These are phyloP conservation scores for Botrytis sinoallii DNA, from an alignment of 2,329 filamentous ascomycete genomes.

Conservation along the genomic window DNA sequence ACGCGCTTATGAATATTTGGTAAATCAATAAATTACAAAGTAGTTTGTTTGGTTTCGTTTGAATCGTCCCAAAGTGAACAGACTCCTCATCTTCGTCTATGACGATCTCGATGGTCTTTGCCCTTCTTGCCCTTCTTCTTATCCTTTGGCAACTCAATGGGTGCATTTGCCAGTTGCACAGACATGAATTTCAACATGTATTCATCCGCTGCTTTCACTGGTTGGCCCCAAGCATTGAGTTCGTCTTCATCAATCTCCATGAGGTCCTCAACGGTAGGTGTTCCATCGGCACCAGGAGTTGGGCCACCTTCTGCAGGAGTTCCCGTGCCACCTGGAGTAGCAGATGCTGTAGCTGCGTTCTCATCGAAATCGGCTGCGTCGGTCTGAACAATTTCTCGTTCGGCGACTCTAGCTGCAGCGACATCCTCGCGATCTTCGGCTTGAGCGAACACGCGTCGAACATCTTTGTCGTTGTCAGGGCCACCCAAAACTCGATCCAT, in stretches of 20 bases:
- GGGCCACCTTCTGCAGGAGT: constrained; percentile 33
- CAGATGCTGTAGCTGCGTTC: constrained; percentile 43
- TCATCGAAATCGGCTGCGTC: constrained; percentile 85
- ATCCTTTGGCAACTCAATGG: constrained; percentile 61
- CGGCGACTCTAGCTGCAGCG: constrained; percentile 78
- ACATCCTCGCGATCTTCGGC: constrained; percentile 93
- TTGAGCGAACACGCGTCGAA: constrained; percentile 74
- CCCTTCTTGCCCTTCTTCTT: constrained; percentile 58
- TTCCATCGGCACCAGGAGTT: constrained; percentile 44
- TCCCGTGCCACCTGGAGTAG: constrained; percentile 32
- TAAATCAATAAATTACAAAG: constrained; percentile 20
- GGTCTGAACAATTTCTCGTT: constrained; percentile 80
- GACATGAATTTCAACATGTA: constrained; percentile 72
- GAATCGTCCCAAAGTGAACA: not conserved
- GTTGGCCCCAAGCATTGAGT: constrained; percentile 56
- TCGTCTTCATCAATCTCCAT: constrained; percentile 40
- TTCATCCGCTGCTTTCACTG: constrained; percentile 64
- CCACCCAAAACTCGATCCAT: constrained; percentile 79
- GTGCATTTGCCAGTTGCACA: constrained; percentile 55
- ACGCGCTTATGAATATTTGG: constrained; percentile 11
- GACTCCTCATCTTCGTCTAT: constrained; percentile 34
- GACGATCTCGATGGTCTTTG: constrained; percentile 34
- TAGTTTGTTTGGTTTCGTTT: not conserved
- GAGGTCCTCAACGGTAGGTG: constrained; percentile 26
- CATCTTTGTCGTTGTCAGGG: constrained; percentile 55